Conservation (phyloP, 768 basidiomycete species). For the Macrolepiota albuminosa region DNA sequence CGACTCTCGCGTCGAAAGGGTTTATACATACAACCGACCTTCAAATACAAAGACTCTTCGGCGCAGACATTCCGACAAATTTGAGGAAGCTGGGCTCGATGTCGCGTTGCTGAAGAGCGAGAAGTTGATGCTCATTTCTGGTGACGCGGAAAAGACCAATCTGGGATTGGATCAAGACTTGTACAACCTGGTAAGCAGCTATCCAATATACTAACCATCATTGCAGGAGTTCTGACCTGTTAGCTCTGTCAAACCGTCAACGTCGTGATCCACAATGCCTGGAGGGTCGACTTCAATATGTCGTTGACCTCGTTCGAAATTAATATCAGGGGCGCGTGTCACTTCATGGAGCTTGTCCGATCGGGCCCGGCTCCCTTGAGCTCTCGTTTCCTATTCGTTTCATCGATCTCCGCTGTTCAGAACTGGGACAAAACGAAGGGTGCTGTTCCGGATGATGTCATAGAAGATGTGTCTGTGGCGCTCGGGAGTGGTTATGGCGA, state of each 20-base stretch:
- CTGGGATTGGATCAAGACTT: not conserved
- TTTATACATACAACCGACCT: conserved; percentile 32
- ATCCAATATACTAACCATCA: not conserved
- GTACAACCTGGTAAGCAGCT: not conserved
- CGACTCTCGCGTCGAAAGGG: conserved; percentile 5
- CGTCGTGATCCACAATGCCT: conserved; percentile 32
- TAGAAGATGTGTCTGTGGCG: conserved; percentile 16
- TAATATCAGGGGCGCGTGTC: not conserved
- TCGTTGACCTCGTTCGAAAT: conserved; percentile 27
- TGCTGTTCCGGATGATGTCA: conserved; percentile 11
- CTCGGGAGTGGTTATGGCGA: conserved; percentile 18
- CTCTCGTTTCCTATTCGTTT: conserved; percentile 6
- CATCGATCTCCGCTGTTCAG: conserved; percentile 25
- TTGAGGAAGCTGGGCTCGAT: not conserved
- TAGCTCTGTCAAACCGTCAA: conserved; percentile 25
- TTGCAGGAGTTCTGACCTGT: not conserved
- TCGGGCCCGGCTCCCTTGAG: conserved; percentile 13
- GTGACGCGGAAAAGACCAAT: not conserved
- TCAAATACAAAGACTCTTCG: not conserved
- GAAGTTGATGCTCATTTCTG: not conserved
- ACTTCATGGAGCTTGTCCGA: conserved; percentile 19
- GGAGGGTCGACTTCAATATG: conserved; percentile 38
- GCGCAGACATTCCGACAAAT: not conserved
- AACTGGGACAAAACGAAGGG: conserved; percentile 17
- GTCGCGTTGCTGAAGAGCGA: not conserved